Conservation (phyloP, 257 asterid genomes). For the Fraxinus pennsylvanica region DNA sequence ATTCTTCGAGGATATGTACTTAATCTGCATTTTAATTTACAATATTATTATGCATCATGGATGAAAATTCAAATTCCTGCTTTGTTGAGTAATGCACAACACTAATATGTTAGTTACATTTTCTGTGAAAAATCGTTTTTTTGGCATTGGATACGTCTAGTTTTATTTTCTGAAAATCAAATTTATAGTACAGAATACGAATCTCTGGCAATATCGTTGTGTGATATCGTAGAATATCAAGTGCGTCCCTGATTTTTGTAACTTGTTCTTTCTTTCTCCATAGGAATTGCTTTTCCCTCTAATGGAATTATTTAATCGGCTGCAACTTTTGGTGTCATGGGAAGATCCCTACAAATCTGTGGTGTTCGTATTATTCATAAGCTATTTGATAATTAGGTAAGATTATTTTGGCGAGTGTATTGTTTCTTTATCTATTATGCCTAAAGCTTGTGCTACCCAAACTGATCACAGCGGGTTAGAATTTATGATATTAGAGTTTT, state of each 20-base stretch:
- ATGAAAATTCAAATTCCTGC: constrained; percentile 12
- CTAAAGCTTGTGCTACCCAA: neutral
- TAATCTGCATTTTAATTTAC: neutral
- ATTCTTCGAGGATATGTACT: constrained; percentile 3
- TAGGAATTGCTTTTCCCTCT: constrained; percentile 85
- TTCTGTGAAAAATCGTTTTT: constrained; percentile 10
- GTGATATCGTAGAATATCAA: neutral
- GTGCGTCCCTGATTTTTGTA: neutral
- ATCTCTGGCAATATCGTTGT: constrained; percentile 3
- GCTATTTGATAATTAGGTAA: constrained; percentile 65
- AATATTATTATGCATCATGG: neutral
- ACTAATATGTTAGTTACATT: constrained; percentile 10
- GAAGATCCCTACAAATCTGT: constrained; percentile 70
- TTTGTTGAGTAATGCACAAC: constrained; percentile 5
- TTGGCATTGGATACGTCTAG: neutral
- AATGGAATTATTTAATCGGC: constrained; percentile 39
- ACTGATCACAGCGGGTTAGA: neutral
- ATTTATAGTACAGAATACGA: too few relatives aligned
- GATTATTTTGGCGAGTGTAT: constrained; percentile 11
- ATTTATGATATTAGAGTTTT: neutral
- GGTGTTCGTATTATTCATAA: constrained; percentile 50
- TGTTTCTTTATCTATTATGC: constrained; percentile 9
- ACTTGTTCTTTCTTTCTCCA: constrained; percentile 25
- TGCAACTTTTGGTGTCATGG: constrained; percentile 73
- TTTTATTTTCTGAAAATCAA: neutral